Evolutionary conservation across 345 rosid species (phyloP).

Genomic region (Eucalyptus cloeziana): DNA sequence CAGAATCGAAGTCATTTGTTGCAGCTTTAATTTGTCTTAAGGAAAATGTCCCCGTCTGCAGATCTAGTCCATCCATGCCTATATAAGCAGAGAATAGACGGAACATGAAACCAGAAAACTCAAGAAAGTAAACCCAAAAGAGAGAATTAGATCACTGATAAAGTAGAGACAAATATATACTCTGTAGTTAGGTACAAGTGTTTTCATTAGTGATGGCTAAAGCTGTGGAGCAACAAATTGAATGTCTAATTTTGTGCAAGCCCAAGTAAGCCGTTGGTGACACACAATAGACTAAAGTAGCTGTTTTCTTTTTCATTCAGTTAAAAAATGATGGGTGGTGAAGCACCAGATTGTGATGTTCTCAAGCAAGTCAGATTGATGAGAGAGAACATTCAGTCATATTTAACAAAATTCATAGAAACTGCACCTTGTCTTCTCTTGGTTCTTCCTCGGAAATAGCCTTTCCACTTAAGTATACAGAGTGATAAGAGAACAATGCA

Average conservation of each 20-base stretch:
- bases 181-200: neutral
- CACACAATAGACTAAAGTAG: neutral
- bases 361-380: neutral
- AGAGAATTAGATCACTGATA: neutral
- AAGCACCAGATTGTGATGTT: neutral
- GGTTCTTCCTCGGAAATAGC: neutral
- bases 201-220: neutral
- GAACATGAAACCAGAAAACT: neutral
- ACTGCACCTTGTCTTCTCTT: constrained; percentile 1
- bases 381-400: neutral
- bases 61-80: constrained; percentile 5
- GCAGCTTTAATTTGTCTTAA: constrained; percentile 29
- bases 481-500: constrained; percentile 9
- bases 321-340: neutral
- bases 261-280: neutral
- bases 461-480: constrained; percentile 20
- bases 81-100: neutral
- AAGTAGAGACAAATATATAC: neutral
- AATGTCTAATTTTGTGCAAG: neutral
- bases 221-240: neutral
- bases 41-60: constrained; percentile 22
- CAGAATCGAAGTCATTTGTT: constrained; percentile 15
- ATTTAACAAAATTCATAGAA: neutral
- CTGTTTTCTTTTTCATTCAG: neutral
- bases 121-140: neutral